These are phyloP conservation scores for Saturnispora kantuleensis DNA, from an alignment of 805 yeast genomes.

Conservation along the genomic window DNA sequence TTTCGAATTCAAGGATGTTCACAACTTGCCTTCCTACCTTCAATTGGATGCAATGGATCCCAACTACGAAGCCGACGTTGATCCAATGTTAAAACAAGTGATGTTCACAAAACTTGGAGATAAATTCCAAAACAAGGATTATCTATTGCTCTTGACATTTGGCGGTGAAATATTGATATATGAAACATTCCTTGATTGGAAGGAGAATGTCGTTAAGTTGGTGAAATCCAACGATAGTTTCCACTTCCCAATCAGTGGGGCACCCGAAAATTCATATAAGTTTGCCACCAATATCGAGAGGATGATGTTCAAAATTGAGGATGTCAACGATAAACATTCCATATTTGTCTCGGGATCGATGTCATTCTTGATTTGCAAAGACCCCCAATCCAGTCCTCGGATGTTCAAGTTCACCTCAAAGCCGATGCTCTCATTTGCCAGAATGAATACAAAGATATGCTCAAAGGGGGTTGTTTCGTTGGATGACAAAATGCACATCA, in stretches of 20 bases:
- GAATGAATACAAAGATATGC: slow-evolving; percentile 29
- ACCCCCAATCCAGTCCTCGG: slow-evolving; percentile 52
- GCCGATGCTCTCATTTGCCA: slow-evolving; percentile 58
- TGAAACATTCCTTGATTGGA: slow-evolving; percentile 38
- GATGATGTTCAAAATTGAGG: slow-evolving; percentile 47
- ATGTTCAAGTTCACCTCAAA: slow-evolving; percentile 56
- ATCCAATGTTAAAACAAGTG: slow-evolving; percentile 65
- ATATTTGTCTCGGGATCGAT: slow-evolving; percentile 66
- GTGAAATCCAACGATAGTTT: slow-evolving; percentile 35
- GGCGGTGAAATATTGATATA: slow-evolving; percentile 75
- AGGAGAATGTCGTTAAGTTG: slow-evolving; percentile 30
- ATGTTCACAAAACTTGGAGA: slow-evolving; percentile 61
- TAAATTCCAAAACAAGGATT: slow-evolving; percentile 41
- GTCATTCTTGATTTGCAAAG: slow-evolving; percentile 61
- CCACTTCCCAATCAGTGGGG: slow-evolving; percentile 52
- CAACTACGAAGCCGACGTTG: slow-evolving; percentile 44
- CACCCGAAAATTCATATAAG: slow-evolving; percentile 69
- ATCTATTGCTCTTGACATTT: slow-evolving; percentile 59
- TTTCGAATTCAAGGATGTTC: slow-evolving; percentile 41
- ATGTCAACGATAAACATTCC: slow-evolving; percentile 47
- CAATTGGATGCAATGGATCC: slow-evolving; percentile 40
- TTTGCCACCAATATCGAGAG: slow-evolving; percentile 63
- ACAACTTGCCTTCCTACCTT: slow-evolving; percentile 35
- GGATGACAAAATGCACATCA: slow-evolving; percentile 59
- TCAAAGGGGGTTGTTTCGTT: slow-evolving; percentile 55